Conservation (phyloP, 2,329 filamentous ascomycete species). For the Cordyceps farinosa region DNA sequence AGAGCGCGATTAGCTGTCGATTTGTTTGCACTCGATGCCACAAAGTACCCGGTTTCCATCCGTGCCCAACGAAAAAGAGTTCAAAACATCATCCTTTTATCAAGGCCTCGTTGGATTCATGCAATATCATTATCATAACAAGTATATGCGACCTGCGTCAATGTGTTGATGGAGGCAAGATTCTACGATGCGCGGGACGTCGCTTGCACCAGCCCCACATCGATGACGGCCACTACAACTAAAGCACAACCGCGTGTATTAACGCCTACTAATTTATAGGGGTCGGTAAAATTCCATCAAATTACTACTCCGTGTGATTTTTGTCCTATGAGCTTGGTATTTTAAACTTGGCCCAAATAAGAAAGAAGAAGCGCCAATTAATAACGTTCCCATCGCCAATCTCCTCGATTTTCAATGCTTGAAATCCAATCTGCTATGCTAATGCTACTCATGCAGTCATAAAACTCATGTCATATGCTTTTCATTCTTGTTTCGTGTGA, state of each 20-base stretch:
- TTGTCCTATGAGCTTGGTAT: not conserved
- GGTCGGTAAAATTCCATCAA: not conserved
- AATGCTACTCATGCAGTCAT: too few species aligned
- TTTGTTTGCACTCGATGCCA: not conserved
- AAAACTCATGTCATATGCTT: too few species aligned
- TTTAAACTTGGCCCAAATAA: not conserved
- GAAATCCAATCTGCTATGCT: not conserved
- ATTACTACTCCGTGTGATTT: not conserved
- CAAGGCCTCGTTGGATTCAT: too few species aligned
- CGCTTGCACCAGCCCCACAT: constrained; percentile 7
- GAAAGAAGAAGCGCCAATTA: not conserved
- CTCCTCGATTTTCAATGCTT: not conserved
- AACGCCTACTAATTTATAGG: not conserved
- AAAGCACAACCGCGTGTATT: not conserved
- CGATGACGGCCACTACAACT: not conserved
- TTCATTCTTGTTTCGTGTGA: too few species aligned
- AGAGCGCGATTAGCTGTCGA: not conserved
- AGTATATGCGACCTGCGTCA: not conserved
- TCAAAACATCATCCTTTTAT: not conserved
- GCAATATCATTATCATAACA: not conserved
- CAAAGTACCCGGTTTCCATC: not conserved
- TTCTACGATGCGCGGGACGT: not conserved
- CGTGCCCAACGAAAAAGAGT: too few species aligned
- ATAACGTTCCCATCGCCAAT: not conserved
- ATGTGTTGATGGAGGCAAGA: constrained; percentile 2